Conservation (phyloP, 2,329 filamentous ascomycete species). For the Penicillium capsulatum region DNA sequence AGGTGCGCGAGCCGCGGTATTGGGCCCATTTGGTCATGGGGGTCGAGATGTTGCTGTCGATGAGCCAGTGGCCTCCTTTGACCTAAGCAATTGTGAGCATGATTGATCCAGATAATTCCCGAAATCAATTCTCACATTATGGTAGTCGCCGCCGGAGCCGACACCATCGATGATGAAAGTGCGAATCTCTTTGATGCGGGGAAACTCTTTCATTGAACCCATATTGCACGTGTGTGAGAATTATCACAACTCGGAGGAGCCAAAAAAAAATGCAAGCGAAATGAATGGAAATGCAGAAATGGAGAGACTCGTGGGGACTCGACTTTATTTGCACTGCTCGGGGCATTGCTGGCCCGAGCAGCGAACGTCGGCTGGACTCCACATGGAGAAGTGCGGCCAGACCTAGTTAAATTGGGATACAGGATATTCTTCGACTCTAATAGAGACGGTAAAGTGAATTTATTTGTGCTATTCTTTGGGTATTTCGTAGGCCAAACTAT, state of each 20-base stretch:
- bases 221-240: conserved; percentile 21
- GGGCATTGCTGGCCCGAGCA: conserved; percentile 31
- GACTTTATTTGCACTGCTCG: conserved; percentile 21
- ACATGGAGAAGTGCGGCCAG: no score
- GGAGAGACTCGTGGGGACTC: conserved; percentile 10
- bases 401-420: no score
- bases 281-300: conserved; percentile 8
- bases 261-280: no score
- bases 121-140: conserved; percentile 62
- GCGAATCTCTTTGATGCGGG: conserved; percentile 44
- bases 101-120: background rate
- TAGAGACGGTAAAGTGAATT: no score
- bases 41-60: conserved; percentile 87
- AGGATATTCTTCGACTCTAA: no score
- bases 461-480: no score
- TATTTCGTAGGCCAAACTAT: no score
- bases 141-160: conserved; percentile 59
- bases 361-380: no score
- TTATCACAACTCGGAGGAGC: conserved; percentile 1
- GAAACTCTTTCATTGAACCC: conserved; percentile 35
- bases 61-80: conserved; percentile 65
- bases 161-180: conserved; percentile 47
- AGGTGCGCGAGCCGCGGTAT: conserved; percentile 81
- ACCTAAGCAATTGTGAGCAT: conserved; percentile 24
- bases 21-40: conserved; percentile 87